These are phyloP conservation scores for Penicillium sp. DNA, from an alignment of 2,329 filamentous ascomycete species.

Conservation along the genomic window DNA sequence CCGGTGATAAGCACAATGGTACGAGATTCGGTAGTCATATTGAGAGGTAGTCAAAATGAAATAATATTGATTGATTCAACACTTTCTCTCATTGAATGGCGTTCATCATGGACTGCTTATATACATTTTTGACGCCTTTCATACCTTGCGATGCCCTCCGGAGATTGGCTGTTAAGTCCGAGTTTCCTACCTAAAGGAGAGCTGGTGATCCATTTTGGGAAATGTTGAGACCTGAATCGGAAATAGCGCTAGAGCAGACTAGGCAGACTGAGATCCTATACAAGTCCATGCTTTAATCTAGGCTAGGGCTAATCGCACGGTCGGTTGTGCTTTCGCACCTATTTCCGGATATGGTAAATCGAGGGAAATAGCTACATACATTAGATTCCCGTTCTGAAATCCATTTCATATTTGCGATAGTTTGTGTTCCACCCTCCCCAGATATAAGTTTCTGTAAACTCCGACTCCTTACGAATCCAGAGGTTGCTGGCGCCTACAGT, in stretches of 20 bases:
- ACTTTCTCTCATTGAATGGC: background rate
- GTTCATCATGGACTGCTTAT: background rate
- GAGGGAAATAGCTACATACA: too few species aligned
- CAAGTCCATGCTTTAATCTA: too few species aligned
- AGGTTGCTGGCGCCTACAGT: too few species aligned
- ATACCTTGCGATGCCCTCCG: background rate
- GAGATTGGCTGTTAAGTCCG: slow-evolving; percentile 5
- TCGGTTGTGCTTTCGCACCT: too few species aligned
- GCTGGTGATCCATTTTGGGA: background rate
- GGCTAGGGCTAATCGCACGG: too few species aligned
- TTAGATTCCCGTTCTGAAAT: too few species aligned
- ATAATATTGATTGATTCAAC: background rate
- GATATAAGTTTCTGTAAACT: too few species aligned
- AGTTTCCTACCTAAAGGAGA: background rate
- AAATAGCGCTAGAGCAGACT: background rate
- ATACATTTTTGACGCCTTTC: background rate
- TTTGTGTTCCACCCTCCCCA: too few species aligned
- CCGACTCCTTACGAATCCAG: too few species aligned
- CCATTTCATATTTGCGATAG: too few species aligned
- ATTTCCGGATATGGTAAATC: too few species aligned
- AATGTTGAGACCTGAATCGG: background rate
- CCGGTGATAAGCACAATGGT: background rate
- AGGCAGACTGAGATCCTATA: background rate
- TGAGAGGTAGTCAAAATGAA: background rate
- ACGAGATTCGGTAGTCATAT: background rate